Evolutionary conservation across 495 filamentous ascomycete genomes (phyloP).

Genomic region (Xylaria nigripes): DNA sequence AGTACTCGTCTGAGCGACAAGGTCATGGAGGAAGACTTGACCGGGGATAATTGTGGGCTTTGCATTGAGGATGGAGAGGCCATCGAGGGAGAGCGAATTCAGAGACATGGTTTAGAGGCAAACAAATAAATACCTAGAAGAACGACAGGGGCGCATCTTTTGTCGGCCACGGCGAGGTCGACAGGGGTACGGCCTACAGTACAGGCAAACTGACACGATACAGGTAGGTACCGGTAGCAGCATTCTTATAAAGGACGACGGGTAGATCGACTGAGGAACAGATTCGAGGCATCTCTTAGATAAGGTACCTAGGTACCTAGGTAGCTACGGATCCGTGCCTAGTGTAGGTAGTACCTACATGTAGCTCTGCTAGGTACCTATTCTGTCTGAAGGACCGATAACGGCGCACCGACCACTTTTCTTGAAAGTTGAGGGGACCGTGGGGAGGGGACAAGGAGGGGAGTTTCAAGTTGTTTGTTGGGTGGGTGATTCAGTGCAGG

Average conservation of each 20-base stretch:
- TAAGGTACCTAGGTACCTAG: too few relatives aligned
- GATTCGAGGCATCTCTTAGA: background rate
- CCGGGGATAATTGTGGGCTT: slow-evolving; percentile 47
- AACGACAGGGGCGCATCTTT: background rate
- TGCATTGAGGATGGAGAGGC: slow-evolving; percentile 56
- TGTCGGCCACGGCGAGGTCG: background rate
- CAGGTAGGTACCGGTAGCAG: background rate
- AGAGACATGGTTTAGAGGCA: background rate
- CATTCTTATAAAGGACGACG: background rate
- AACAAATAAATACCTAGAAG: background rate
- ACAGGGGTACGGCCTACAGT: background rate
- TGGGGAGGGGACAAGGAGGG: too few relatives aligned
- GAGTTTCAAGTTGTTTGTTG: too few relatives aligned
- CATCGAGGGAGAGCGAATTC: slow-evolving; percentile 8
- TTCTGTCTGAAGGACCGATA: background rate
- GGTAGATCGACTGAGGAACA: background rate
- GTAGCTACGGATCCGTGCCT: too few relatives aligned
- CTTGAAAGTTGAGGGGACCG: too few relatives aligned
- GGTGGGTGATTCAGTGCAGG: too few relatives aligned
- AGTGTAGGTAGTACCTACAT: too few relatives aligned
- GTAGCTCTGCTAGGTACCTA: too few relatives aligned
- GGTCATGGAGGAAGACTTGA: slow-evolving; percentile 57
- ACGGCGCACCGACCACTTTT: background rate
- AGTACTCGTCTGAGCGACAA: slow-evolving; percentile 34
- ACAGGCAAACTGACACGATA: background rate